Evolutionary conservation across 768 basidiomycete species (phyloP).

Genomic region (Suillus subaureus): DNA sequence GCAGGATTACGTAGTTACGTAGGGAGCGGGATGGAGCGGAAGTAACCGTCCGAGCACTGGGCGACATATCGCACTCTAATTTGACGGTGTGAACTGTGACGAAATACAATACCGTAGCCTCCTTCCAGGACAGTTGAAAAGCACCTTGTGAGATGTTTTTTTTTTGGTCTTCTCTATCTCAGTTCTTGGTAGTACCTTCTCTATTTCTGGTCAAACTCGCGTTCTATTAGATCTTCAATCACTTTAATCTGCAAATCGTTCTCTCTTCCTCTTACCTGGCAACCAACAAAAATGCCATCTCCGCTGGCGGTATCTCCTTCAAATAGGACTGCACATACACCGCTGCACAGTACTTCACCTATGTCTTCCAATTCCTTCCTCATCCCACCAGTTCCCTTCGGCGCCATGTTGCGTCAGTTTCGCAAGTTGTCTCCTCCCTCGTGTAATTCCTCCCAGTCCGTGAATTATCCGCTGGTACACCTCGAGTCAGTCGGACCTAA

Average conservation of each 20-base stretch:
- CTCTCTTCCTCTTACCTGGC: slow-evolving; percentile 27
- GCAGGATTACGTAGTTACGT: slow-evolving; percentile 13
- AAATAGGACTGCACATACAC: slow-evolving; percentile 33
- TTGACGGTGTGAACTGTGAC: slow-evolving; percentile 29
- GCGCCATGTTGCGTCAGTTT: slow-evolving; percentile 11
- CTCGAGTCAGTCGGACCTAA: background rate
- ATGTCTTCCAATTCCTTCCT: slow-evolving; percentile 17
- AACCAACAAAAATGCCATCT: slow-evolving; percentile 37
- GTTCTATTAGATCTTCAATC: slow-evolving; percentile 24
- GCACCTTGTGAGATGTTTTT: slow-evolving; percentile 5
- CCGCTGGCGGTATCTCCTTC: slow-evolving; percentile 27
- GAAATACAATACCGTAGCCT: too few species aligned
- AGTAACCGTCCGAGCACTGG: slow-evolving; percentile 10
- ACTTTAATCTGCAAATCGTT: slow-evolving; percentile 33
- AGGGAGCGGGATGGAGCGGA: slow-evolving; percentile 10
- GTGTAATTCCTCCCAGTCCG: background rate
- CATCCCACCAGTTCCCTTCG: slow-evolving; percentile 1
- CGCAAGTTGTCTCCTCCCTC: slow-evolving; percentile 11
- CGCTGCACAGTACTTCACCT: slow-evolving; percentile 13
- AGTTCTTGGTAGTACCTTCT: slow-evolving; percentile 13
- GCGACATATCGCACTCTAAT: slow-evolving; percentile 20
- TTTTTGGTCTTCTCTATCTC: too few species aligned
- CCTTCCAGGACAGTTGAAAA: slow-evolving; percentile 26
- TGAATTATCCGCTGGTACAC: slow-evolving; percentile 6
- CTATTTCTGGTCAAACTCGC: slow-evolving; percentile 20